Base-by-base conservation (phyloP, 345 rosid species). In the Bretschneidera sinensis region DNA sequence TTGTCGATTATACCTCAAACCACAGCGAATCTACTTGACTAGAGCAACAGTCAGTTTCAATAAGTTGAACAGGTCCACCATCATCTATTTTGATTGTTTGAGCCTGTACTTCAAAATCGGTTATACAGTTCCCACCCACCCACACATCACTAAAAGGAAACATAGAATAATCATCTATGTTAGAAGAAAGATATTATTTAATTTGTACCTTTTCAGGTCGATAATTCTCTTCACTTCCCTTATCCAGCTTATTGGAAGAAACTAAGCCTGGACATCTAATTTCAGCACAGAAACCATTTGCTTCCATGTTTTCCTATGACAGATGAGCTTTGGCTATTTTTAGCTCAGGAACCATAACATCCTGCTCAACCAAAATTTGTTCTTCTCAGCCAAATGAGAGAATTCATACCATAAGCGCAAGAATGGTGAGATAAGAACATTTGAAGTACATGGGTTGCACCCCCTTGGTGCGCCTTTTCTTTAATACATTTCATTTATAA, bases 1-100 rank as follows among this genome's bases (percentile, higher is more conserved):
- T 17, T 21, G 57, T 18, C 25, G 60, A 48, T 50, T 58, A 62
- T 85, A 91, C 98, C 96, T 91, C 96, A 79, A 88, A 86, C 65
- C 89, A 83, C 60, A 88, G 76, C 65, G 73, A 80, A 72, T 76
- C 62, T 17, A 72, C 65, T 28, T 73, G 64, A 53, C 64, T 67
- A 21, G 78, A 75, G 70, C 18, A 65, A 62, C 64, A 54, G 54
- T 56, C 68, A 62, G 61, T 73, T 62, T 77, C 76, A 64, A 62
- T 57, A 61, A 72, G 75, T 73, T 64, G 65, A 72, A 56, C 51
- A 54, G 56, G 49, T 64, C 31, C 69, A 69, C 51, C 69, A 71
- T n/a, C n/a, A n/a, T 70, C 61, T 33, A 19, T 35, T 43, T 61
- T 68, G 60, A 67, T 61, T 65, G 59, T 43, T 50, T 50, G 61